A percentile compares a stretch with the other conserved stretches of the same genome.
Conservation (phyloP, 495 filamentous ascomycete genomes). For the Penicillium riverlandense region DNA sequence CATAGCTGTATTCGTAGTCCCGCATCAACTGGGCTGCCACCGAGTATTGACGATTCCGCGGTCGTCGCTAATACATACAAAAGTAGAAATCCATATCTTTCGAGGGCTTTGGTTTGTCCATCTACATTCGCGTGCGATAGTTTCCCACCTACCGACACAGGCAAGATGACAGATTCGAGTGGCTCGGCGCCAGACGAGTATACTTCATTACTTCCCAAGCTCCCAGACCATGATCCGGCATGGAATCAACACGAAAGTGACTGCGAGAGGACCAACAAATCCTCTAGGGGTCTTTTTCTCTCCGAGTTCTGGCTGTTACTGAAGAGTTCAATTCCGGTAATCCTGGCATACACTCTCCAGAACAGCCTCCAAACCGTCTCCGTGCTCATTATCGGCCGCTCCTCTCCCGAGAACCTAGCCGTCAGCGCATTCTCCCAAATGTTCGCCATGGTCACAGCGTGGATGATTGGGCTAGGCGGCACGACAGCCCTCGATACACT, state of each 20-base stretch:
- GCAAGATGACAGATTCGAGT: too few species aligned
- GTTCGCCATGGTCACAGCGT: slow-evolving; percentile 88
- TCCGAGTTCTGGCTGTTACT: slow-evolving; percentile 63
- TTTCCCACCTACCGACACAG: too few species aligned
- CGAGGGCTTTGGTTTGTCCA: too few species aligned
- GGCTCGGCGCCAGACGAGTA: slow-evolving; percentile 24
- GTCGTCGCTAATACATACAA: too few species aligned
- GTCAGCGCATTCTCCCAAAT: slow-evolving; percentile 86
- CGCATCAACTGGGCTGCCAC: too few species aligned
- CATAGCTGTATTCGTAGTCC: too few species aligned
- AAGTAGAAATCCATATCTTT: too few species aligned
- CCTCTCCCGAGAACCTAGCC: slow-evolving; percentile 74
- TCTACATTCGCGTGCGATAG: too few species aligned
- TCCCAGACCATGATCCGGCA: slow-evolving; percentile 8
- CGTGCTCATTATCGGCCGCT: slow-evolving; percentile 74
- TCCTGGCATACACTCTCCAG: slow-evolving; percentile 82
- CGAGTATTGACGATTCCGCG: too few species aligned
- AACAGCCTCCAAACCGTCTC: slow-evolving; percentile 84
- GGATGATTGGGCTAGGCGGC: slow-evolving; percentile 88
- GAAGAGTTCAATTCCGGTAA: slow-evolving; percentile 68
- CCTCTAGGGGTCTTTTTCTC: slow-evolving; percentile 25
- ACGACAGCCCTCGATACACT: slow-evolving; percentile 88
- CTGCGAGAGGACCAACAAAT: slow-evolving; percentile 1
- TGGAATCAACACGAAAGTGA: slow-evolving; percentile 1
- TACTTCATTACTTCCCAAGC: slow-evolving; percentile 43